Base-by-base conservation (phyloP, 495 filamentous ascomycete genomes). In the Wilcoxina mikolae region DNA sequence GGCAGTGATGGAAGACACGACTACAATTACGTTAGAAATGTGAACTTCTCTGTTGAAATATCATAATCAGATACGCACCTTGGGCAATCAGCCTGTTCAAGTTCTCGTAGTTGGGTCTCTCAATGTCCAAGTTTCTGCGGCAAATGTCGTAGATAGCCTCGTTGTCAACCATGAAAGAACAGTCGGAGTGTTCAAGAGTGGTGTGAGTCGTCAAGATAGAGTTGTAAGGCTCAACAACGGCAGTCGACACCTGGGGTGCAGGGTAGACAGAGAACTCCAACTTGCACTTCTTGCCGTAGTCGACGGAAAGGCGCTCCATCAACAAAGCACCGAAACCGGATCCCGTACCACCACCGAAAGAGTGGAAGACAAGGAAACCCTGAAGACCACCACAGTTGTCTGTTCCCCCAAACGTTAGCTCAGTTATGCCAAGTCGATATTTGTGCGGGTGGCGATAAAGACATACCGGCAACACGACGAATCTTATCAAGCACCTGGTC, bases 201-300 rank as follows among this genome's bases (percentile, higher is more conserved):
- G 84, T 90, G 75, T 94, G 87, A 51, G 87, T 94, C 45, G 83
- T 86, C 31, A 94, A 75, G 54, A 94, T 86, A 46, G 87, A 84
- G 65, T 94, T 94, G 79, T 94, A 94, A 15, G 87, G 87, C 77
- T 94, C 87, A 27, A 93, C 87, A 43, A 94, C 86, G 17, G 87
- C 84, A 33, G 85, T 90, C 4, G 87, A 85, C 41, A 89, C 82
- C 44, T 83, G 81, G 41, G 86, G 86, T 28, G 87, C 82, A 20
- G 87, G 87, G 71, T 93, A 94, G 61, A 94, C 79, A 43, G 85
- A 78, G 70, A 94, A 94, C 69, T 94, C 87, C 44, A 94, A 81
- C 76, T 94, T 94, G 73, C 79, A 86, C 77, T 94, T 94, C 80
- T 91, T 93, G 69, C 81, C 85, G 65, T 90, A 94, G 69, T 93